Evolutionary conservation across 345 rosid species (phyloP).

Genomic region (Adansonia digitata): DNA sequence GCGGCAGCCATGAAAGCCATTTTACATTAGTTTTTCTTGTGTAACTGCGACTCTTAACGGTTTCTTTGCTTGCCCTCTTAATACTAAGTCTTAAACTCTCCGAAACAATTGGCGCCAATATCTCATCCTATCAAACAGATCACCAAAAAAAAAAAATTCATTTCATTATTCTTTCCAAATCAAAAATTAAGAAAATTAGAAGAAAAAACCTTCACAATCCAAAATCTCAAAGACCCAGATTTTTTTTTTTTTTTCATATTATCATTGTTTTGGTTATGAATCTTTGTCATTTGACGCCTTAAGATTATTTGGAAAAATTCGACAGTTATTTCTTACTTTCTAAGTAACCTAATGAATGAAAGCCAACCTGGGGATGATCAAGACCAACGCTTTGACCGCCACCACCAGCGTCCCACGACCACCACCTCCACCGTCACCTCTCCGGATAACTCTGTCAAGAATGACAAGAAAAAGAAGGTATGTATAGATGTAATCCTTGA

Average conservation of each 20-base stretch:
- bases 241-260: neutral
- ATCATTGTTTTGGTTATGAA: neutral
- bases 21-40: no score
- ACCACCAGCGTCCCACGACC: neutral
- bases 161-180: neutral
- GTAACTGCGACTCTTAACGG: constrained; percentile 8
- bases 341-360: constrained; percentile 22
- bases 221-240: constrained; percentile 10
- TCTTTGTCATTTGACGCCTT: neutral
- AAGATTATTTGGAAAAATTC: neutral
- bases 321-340: neutral
- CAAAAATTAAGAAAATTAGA: neutral
- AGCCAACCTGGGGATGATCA: constrained; percentile 28
- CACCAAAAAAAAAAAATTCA: constrained; percentile 10
- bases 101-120: constrained; percentile 69
- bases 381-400: constrained; percentile 20
- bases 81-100: constrained; percentile 22
- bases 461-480: constrained; percentile 82
- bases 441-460: constrained; percentile 43
- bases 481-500: neutral
- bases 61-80: constrained; percentile 8
- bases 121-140: constrained; percentile 46
- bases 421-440: neutral
- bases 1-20: neutral
- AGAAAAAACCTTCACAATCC: neutral